Evolutionary conservation across 2,329 filamentous ascomycete genomes (phyloP), one percentile per base, ranked within the genome.

Genomic region (Penicillium sp.): DNA sequence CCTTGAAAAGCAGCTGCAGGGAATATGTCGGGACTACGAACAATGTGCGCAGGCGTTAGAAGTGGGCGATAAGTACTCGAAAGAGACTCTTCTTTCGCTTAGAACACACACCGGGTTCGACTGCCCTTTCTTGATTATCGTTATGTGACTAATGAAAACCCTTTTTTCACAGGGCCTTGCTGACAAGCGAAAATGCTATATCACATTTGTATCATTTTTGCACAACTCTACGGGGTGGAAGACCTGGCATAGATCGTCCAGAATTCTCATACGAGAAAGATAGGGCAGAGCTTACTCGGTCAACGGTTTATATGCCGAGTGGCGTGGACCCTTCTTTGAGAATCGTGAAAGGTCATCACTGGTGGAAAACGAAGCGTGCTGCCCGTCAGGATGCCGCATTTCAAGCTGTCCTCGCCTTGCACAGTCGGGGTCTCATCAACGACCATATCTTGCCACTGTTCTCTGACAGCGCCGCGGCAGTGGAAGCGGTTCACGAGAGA

Each of bases 371-470:
- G n/a, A 48, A 28, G 13, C 33, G 43, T 8, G 24, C 35, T 26
- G 46, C 46, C 3, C 27, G 11, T 29, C 26, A 28, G 8, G 46
- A 48, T 33, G n/a, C 46, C 29, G 40, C 46, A 27, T 35, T 43
- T 18, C 46, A 48, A 33, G 46, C 46, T 7, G 35, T 39, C 24
- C 18, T n/a, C 8, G 39, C 36, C 9, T 40, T 48, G 12, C 40
- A 39, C 11, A 25, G 9, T 1, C 34, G 33, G 38, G 28, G n/a
- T 11, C 24, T 48, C 9, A 29, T 48, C 9, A 48, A 48, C 35
- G 46, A 48, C 36, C 41, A 48, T 48, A 26, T 48, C 18, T 36
- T 48, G 13, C 45, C 38, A 41, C 24, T 41, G 25, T 41, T 41
- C 39, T 28, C 25, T 11, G 18, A 32, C 24, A 40, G 34, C 13